Base-by-base conservation (phyloP, 352 stramenopile genomes). In the Hyphochytrium catenoides region DNA sequence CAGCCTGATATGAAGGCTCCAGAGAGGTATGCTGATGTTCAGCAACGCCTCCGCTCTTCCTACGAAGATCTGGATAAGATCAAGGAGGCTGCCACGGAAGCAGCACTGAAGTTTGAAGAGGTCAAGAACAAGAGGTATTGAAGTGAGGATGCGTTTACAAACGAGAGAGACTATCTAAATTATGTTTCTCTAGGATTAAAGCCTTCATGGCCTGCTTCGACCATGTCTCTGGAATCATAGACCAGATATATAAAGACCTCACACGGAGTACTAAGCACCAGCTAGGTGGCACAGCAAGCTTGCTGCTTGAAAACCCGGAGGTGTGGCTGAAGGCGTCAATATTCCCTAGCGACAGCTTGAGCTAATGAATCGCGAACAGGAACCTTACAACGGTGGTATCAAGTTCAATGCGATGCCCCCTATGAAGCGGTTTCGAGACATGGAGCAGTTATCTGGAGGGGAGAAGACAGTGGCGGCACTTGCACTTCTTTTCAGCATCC, bases 381-480 rank as follows among this genome's bases (percentile, higher is more conserved):
- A 98, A 46, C 91, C 93, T 15, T 98, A 95, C 49, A 51, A 94
- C n/a, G 84, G 73, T 33, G 91, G 91, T 5, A 81, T 99, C 50
- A 96, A 96, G 62, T 99, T 97, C 74, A 97, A 91, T 45, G 93
- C 90, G 0, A 98, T 97, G 88, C 91, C 91, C 16, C 91, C 92
- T 3, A 96, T 95, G 72, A 99, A 99, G 58, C 73, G 89, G 16
- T 96, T 95, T 47, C 70, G 87, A 34, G 84, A 96, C 43, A 96
- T 97, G 73, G 79, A 95, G 36, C 85, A 98, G 46, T 55, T 99
- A 4, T 96, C 81, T 16, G 92, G 92, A 24, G 92, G 92, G 9
- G 92, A 99, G 61, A 97, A 97, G 55, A 98, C 89, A 1, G 83
- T 99, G 0, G 92, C 92, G 4, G 85, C 90, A n/a, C 63, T 99